Conservation (phyloP, 768 basidiomycete species). For the Saitozyma podzolica region DNA sequence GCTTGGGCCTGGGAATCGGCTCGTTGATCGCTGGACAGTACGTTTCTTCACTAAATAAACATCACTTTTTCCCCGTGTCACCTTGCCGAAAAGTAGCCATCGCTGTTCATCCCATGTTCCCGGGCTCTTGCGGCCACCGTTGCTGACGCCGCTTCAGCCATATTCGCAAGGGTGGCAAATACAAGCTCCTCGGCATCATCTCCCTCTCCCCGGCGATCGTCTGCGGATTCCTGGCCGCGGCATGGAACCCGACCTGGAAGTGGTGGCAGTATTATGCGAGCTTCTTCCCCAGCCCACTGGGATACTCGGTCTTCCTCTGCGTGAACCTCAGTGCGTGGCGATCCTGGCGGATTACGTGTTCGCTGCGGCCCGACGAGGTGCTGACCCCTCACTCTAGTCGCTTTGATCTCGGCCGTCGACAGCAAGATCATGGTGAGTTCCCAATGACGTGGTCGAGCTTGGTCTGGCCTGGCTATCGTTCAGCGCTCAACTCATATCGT, state of each 20-base stretch:
- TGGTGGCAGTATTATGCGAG: conserved; percentile 42
- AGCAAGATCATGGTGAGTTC: conserved; percentile 44
- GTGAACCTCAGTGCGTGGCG: conserved; percentile 37
- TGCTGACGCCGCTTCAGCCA: conserved; percentile 23
- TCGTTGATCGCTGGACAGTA: conserved; percentile 48
- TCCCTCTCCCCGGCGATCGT: conserved; percentile 38
- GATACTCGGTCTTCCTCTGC: conserved; percentile 49
- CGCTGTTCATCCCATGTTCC: too few relatives aligned
- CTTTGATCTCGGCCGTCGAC: conserved; percentile 45
- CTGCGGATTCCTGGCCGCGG: conserved; percentile 31
- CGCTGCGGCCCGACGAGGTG: not conserved
- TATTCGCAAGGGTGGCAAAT: conserved; percentile 43
- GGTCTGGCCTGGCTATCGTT: too few relatives aligned
- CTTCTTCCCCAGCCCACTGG: conserved; percentile 42
- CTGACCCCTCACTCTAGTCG: conserved; percentile 24
- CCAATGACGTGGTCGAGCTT: not conserved
- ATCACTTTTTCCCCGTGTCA: not conserved
- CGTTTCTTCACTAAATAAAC: conserved; percentile 5
- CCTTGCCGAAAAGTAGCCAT: not conserved
- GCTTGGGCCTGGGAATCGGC: conserved; percentile 45
- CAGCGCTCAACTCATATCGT: not conserved
- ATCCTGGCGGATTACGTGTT: not conserved
- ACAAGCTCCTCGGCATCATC: conserved; percentile 32
- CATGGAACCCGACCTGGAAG: conserved; percentile 38
- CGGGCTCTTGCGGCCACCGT: not conserved